Conservation (phyloP, 2,329 filamentous ascomycete genomes). For the Leptodontidium sp. region DNA sequence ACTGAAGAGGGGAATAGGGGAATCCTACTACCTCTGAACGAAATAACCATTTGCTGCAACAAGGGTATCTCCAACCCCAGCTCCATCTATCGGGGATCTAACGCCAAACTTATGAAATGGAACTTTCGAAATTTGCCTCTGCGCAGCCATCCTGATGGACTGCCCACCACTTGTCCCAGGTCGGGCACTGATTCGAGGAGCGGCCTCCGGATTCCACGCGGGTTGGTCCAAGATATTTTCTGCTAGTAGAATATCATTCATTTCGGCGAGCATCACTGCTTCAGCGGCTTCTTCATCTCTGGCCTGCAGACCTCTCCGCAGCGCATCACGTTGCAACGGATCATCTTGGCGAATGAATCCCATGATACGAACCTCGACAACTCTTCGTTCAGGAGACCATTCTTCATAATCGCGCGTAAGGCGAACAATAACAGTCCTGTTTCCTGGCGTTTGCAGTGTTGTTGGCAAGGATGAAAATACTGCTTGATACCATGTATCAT, state of each 20-base stretch:
- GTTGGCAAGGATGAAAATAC: constrained; percentile 65
- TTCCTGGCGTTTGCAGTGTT: constrained; percentile 51
- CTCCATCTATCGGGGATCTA: constrained; percentile 56
- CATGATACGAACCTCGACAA: constrained; percentile 65
- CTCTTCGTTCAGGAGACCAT: constrained; percentile 51
- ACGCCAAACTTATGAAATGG: constrained; percentile 67
- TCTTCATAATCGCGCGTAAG: constrained; percentile 61
- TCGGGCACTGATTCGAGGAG: constrained; percentile 52
- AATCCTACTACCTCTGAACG: constrained; percentile 40
- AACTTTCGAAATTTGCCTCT: constrained; percentile 63
- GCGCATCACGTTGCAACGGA: constrained; percentile 51
- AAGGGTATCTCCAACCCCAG: constrained; percentile 55
- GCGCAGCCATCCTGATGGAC: constrained; percentile 57
- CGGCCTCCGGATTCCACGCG: constrained; percentile 49
- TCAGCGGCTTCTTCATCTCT: constrained; percentile 50
- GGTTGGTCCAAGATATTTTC: constrained; percentile 50
- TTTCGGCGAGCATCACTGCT: constrained; percentile 49
- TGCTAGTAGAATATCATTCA: constrained; percentile 50
- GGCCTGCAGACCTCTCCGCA: constrained; percentile 54
- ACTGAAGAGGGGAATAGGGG: background rate
- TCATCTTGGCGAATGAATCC: constrained; percentile 61
- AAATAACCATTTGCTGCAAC: constrained; percentile 49
- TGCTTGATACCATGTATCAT: constrained; percentile 63
- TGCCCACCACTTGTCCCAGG: constrained; percentile 52
- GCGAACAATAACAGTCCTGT: constrained; percentile 59